phyloP scores from a whole-genome alignment of 306 rosid genomes.

The Chamaecrista fasciculata region DNA sequence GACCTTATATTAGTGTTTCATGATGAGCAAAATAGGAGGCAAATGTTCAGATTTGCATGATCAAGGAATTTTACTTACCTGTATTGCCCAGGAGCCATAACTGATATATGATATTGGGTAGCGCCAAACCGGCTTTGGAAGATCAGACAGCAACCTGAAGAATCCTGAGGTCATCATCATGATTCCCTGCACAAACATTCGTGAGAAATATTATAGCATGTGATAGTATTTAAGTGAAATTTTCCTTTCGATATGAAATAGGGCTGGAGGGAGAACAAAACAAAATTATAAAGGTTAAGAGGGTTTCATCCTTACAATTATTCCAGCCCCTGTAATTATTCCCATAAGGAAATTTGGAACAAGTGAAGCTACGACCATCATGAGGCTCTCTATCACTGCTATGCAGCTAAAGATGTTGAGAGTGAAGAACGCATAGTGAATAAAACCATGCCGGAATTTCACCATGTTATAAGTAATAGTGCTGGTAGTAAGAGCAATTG shows the following conservation, averaged over 20 bases:
- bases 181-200: conserved; percentile 63
- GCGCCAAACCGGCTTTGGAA: conserved; percentile 72
- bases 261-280: background rate
- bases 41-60: background rate
- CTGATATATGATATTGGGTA: conserved; percentile 65
- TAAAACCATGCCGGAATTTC: conserved; percentile 66
- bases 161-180: conserved; percentile 91
- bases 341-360: conserved; percentile 99
- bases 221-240: background rate
- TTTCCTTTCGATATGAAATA: background rate
- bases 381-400: conserved; percentile 89
- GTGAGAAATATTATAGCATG: conserved; percentile 13
- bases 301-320: conserved; percentile 63
- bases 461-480: conserved; percentile 82
- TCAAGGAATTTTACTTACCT: conserved; percentile 35
- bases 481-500: conserved; percentile 55
- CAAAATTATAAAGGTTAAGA: background rate
- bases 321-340: conserved; percentile 87
- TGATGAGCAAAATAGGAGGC: background rate
- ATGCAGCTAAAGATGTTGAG: conserved; percentile 70
- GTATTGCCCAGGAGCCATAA: conserved; percentile 60
- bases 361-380: conserved; percentile 97
- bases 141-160: conserved; percentile 59
- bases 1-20: background rate
- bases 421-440: conserved; percentile 62